Conservation (phyloP, 257 asterid genomes). For the Capsicum rhomboideum region DNA sequence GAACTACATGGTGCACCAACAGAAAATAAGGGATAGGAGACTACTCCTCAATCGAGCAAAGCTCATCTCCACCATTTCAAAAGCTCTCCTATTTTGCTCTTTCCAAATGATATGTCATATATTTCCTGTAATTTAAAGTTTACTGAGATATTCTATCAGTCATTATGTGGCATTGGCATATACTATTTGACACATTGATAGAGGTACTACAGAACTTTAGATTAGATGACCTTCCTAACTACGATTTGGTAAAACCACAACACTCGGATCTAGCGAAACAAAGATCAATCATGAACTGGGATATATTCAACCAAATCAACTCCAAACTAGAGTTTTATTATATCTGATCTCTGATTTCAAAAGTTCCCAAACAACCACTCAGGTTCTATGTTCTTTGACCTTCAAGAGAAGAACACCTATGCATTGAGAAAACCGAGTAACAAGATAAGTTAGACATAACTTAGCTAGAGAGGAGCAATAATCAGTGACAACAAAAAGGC, state of each 20-base stretch:
- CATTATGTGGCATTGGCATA: background rate
- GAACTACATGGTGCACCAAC: background rate
- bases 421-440: background rate
- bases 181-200: background rate
- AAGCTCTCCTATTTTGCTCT: background rate
- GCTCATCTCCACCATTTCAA: background rate
- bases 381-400: background rate
- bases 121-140: background rate
- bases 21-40: background rate
- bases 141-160: background rate
- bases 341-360: background rate
- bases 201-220: background rate
- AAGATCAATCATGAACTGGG: background rate
- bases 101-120: background rate
- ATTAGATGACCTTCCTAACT: background rate
- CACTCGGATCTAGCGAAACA: background rate
- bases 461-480: background rate
- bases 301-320: background rate
- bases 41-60: background rate
- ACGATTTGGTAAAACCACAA: background rate
- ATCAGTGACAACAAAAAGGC: background rate
- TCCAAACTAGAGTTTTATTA: background rate
- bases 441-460: background rate
- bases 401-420: background rate
- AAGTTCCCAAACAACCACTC: background rate